Evolutionary conservation across 352 stramenopile genomes (phyloP).

Genomic region (Phytophthora hibernalis): DNA sequence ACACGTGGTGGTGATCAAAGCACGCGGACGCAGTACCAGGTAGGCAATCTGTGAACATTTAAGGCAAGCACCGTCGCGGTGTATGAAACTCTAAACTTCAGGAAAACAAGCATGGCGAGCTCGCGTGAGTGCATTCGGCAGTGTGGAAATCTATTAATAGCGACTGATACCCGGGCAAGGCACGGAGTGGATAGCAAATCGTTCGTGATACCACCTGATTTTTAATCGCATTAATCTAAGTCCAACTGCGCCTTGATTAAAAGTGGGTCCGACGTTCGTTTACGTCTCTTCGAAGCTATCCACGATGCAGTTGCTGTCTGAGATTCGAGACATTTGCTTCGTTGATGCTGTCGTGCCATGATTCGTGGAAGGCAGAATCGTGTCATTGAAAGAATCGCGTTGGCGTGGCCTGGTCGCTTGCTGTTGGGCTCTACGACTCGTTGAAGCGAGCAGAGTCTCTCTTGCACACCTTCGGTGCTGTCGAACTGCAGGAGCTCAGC

Average conservation of each 20-base stretch:
- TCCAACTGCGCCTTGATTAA: constrained; percentile 8
- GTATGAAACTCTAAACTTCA: not conserved
- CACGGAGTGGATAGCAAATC: not conserved
- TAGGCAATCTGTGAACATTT: not conserved
- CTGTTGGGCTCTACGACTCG: no score
- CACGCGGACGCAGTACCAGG: not conserved
- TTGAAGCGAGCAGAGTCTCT: no score
- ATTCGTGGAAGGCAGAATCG: constrained; percentile 1
- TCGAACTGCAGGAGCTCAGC: no score
- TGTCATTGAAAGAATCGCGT: constrained; percentile 4
- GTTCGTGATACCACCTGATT: not conserved
- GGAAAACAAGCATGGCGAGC: not conserved
- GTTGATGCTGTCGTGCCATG: constrained; percentile 4
- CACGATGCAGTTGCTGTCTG: not conserved
- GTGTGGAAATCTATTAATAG: not conserved
- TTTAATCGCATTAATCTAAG: constrained; percentile 21
- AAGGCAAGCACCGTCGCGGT: no score
- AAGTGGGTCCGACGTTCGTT: constrained; percentile 8
- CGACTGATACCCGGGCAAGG: no score
- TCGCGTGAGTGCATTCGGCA: not conserved
- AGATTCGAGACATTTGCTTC: constrained; percentile 18
- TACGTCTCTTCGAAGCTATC: no score
- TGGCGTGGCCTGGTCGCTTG: not conserved
- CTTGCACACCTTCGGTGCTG: no score
- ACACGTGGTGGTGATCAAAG: constrained; percentile 15